Percentiles rank a stretch among this genome's conserved stretches.
Conservation (phyloP, 2,329 filamentous ascomycete species). For the Diaporthe citriasiana region DNA sequence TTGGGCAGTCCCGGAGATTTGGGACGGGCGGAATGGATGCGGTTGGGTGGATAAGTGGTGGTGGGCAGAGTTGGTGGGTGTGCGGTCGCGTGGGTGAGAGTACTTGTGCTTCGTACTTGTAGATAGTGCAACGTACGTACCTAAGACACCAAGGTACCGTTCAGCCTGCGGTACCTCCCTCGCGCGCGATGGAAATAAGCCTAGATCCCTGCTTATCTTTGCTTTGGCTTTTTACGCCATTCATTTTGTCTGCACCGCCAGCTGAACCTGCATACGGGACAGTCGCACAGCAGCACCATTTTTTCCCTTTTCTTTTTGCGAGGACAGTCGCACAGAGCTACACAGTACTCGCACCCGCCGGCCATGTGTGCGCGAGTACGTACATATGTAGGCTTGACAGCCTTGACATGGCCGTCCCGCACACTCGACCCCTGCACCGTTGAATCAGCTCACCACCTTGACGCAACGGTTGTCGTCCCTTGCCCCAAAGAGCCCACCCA, state of each 20-base stretch:
- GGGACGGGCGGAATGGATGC: slow-evolving; percentile 19
- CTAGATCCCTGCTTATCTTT: slow-evolving; percentile 29
- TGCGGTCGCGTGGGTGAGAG: background rate
- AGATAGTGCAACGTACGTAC: no score
- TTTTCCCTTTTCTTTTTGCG: background rate
- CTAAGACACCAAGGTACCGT: background rate
- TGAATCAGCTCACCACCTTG: background rate
- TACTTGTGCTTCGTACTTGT: no score
- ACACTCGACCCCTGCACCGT: slow-evolving; percentile 14
- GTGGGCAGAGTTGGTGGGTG: background rate
- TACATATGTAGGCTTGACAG: slow-evolving; percentile 19
- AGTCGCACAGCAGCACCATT: background rate
- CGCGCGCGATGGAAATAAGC: slow-evolving; percentile 16
- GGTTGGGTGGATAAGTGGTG: background rate
- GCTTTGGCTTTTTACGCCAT: slow-evolving; percentile 30
- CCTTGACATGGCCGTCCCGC: slow-evolving; percentile 2
- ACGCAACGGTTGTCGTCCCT: slow-evolving; percentile 5
- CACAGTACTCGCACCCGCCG: background rate
- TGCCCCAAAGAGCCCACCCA: background rate
- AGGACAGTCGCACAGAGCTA: background rate
- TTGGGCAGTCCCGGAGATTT: slow-evolving; percentile 29
- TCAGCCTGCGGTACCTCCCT: slow-evolving; percentile 20
- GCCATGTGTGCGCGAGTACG: slow-evolving; percentile 22
- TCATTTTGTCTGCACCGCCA: slow-evolving; percentile 34
- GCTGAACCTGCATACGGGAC: slow-evolving; percentile 9